Evolutionary conservation across 352 stramenopile species (phyloP), one percentile per base, ranked within the genome.

Genomic region (Stramenopiles sp.): DNA sequence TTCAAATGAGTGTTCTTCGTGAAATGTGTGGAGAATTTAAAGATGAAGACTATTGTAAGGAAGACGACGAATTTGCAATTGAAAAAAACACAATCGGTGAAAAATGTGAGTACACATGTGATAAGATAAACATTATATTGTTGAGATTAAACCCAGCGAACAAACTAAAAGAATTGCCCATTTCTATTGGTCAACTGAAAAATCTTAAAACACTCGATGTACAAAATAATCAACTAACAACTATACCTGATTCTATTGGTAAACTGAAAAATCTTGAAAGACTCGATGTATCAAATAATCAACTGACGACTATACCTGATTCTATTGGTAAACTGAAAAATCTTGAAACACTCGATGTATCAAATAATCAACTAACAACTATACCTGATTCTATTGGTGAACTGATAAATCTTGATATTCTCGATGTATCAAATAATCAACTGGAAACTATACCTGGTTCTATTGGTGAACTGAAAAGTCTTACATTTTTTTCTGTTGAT

Each of bases 351-450:
- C 38, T 50, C n/a, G 45, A 50, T 39, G 23, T 50, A 3, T 26
- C 35, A 18, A 48, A 50, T 43, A 50, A 50, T 29, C 41, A 48
- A 19, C 29, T 50, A 8, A n/a, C 1, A 10, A 29, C 18, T 2
- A 19, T 50, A 15, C 26, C 26, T n/a, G 10, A 32, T n/a, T 32
- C 26, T 15, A 15, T 32, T 32, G n/a, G 10, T n/a, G 15, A n/a
- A 15, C 26, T 32, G 26, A n/a, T n/a, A n/a, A 32, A 32, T 32
- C 10, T 32, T n/a, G 26, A 32, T n/a, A 32, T 15, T n/a, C 35
- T 39, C n/a, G 35, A 39, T 19, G 10, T 22, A 19, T 19, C n/a
- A 19, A 10, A 10, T n/a, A 39, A 39, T 19, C n/a, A 22, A 19
- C 19, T 39, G 10, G n/a, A 39, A 10, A n/a, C 18, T 10, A 10